Base-by-base conservation (phyloP, 1,284 basidiomycete species). In the Marasmius sp. region DNA sequence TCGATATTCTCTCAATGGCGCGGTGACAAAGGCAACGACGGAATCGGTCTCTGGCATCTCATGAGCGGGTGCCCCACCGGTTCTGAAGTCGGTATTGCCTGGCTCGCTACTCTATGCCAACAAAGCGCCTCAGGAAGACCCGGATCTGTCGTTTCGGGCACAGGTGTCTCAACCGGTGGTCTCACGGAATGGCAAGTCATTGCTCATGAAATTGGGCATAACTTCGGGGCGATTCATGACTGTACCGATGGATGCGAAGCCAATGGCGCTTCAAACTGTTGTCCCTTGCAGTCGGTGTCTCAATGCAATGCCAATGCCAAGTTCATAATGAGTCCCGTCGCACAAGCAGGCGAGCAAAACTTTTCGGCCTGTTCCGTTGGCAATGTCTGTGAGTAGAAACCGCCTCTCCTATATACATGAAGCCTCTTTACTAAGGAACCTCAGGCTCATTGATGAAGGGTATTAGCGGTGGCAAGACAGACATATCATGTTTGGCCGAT, bases 151-250 rank as follows among this genome's bases (percentile, higher is more conserved):
- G 90, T 93, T 36, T 92, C 89, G 27, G 94, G 94, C 4, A 93
- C 94, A 0, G 94, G 88, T 6, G 93, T 97, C 12, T 93, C 92
- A 8, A 93, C 92, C 6, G 81, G 87, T 20, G 86, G 86, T 11
- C 77, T 81, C 18, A 82, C 92, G 66, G 91, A 92, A 70, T 90
- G 88, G 89, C 90, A 93, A 75, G 86, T 92, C 69, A 82, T 95
- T 41, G 85, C 93, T n/a, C 95, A 97, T 75, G 95, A 97, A 75
- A 93, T 93, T 64, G 93, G 91, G 2, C 92, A 94, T 73, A 95
- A 94, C 71, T 95, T 96, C 76, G 93, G 93, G 59, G 93, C 93
- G 16, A 94, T 95, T 68, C 52, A 54, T 18, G 52, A 54, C 38
- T 94, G 92, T 72, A 76, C 85, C 16, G 73, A 79, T 55, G 88